phyloP scores from a whole-genome alignment of 306 rosid species.

The Begonia masoniana region DNA sequence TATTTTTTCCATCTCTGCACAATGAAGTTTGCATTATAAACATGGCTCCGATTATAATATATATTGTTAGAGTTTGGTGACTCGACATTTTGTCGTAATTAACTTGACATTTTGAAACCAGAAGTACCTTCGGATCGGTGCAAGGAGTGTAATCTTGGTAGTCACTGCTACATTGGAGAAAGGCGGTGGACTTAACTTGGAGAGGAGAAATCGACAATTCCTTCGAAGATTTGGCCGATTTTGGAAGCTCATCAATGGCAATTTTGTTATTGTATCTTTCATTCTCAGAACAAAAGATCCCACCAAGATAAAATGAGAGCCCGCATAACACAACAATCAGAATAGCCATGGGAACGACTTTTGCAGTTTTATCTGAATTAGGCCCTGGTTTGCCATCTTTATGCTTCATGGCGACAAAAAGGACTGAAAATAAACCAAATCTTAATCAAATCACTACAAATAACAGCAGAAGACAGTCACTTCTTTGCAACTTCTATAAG shows the following conservation, averaged over 20 bases:
- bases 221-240: conserved; percentile 26
- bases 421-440: conserved; percentile 30
- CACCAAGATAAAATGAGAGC: conserved; percentile 79
- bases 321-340: conserved; percentile 52
- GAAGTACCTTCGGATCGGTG: conserved; percentile 88
- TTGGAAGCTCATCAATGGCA: conserved; percentile 17
- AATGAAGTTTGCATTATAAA: conserved; percentile 18
- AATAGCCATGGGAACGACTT: conserved; percentile 34
- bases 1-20: conserved; percentile 86
- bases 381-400: conserved; percentile 74
- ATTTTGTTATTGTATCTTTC: conserved; percentile 14
- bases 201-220: conserved; percentile 33
- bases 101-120: too few relatives aligned
- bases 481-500: background rate
- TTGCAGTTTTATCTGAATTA: conserved; percentile 37
- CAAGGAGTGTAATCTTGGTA: conserved; percentile 94
- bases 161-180: conserved; percentile 55
- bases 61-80: too few relatives aligned
- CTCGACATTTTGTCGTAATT: too few relatives aligned
- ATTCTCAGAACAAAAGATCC: conserved; percentile 49
- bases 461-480: background rate
- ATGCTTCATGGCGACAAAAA: conserved; percentile 52
- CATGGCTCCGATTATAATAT: background rate
- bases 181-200: conserved; percentile 29
- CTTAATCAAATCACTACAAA: too few relatives aligned